Evolutionary conservation across 2,329 filamentous ascomycete genomes (phyloP).

Genomic region (Aspergillus fumigatus): DNA sequence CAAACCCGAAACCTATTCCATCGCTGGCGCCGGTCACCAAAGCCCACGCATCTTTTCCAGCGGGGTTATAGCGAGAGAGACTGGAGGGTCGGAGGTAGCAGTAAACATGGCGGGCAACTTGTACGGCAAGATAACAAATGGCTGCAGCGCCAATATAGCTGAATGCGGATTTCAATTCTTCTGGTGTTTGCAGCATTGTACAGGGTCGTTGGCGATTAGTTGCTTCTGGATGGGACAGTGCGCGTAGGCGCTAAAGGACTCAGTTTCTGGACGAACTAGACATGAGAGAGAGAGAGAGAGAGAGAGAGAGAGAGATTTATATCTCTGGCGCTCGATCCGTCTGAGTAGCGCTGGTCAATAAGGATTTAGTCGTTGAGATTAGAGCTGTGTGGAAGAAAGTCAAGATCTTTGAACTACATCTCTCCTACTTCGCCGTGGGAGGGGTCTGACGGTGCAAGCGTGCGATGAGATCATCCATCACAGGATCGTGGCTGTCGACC

Average conservation of each 20-base stretch:
- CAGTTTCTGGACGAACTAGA: neutral
- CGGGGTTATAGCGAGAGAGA: conserved; percentile 2
- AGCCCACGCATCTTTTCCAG: conserved; percentile 36
- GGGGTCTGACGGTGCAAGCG: neutral
- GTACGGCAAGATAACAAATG: neutral
- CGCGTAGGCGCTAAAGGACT: neutral
- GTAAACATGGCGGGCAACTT: neutral
- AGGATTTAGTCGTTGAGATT: neutral
- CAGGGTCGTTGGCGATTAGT: neutral
- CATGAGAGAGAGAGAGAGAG: too few species aligned
- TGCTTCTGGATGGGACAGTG: neutral
- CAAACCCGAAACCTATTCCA: conserved; percentile 52
- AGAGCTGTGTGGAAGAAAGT: neutral
- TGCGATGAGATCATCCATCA: neutral
- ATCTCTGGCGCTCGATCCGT: neutral
- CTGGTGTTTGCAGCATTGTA: neutral
- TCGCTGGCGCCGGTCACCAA: conserved; percentile 53
- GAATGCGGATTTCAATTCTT: neutral
- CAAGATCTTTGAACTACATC: neutral
- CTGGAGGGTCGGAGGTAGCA: conserved; percentile 1
- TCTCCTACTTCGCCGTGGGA: neutral
- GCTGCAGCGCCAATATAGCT: conserved; percentile 1
- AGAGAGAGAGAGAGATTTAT: too few species aligned
- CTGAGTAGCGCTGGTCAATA: neutral
- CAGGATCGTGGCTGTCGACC: neutral